A percentile compares a stretch with the other conserved stretches of the same genome.
phyloP scores from a whole-genome alignment of 1,284 basidiomycete genomes.

The Sporisorium scitamineum region DNA sequence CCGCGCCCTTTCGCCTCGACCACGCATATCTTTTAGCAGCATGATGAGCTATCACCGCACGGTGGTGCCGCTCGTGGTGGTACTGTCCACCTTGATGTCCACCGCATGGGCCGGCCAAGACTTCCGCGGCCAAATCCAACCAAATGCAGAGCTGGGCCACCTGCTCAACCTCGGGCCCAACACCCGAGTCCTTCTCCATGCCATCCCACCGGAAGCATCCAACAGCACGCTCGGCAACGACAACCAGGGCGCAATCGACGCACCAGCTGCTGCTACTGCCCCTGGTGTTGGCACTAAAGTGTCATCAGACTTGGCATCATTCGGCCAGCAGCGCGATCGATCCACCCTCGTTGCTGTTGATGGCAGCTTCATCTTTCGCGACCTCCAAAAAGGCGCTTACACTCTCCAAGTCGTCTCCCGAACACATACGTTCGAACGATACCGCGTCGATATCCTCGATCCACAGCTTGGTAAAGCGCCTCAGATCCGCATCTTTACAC shows the following conservation, averaged over 20 bases:
- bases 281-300: background rate
- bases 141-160: constrained; percentile 43
- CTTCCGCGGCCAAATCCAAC: constrained; percentile 52
- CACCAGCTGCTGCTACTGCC: too few species aligned
- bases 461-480: constrained; percentile 27
- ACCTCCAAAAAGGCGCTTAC: constrained; percentile 50
- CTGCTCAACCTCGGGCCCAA: constrained; percentile 44
- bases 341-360: constrained; percentile 41
- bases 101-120: constrained; percentile 26
- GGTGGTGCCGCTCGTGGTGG: constrained; percentile 11
- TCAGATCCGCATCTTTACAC: constrained; percentile 44
- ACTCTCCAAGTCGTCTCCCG: constrained; percentile 40
- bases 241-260: too few species aligned
- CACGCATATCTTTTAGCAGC: background rate
- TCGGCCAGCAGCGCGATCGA: constrained; percentile 38
- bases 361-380: constrained; percentile 51
- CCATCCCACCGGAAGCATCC: constrained; percentile 22
- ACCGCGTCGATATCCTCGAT: constrained; percentile 46
- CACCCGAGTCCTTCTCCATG: constrained; percentile 34
- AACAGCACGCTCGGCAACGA: background rate
- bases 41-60: constrained; percentile 5
- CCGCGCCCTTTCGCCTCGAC: background rate
- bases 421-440: constrained; percentile 44
- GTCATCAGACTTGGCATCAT: constrained; percentile 16
- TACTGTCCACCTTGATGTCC: constrained; percentile 18